Evolutionary conservation across 805 yeast genomes (phyloP), one percentile per base, ranked within the genome.

Genomic region (Henningerozyma blattae): DNA sequence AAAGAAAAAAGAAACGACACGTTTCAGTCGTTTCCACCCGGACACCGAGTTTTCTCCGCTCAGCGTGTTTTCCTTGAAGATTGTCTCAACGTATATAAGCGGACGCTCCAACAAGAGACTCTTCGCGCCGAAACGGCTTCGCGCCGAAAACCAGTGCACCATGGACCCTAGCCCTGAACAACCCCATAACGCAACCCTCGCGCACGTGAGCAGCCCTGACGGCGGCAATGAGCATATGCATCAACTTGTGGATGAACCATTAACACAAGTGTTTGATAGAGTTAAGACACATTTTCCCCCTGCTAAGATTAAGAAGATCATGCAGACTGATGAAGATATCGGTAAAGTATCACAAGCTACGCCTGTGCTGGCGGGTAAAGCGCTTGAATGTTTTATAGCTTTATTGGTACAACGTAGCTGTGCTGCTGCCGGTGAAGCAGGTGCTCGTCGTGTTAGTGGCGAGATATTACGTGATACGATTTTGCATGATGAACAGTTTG

Each of bases 331-430:
- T 58, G 98, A 91, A 43, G 99, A 91, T 43, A 87, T 91, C 30
- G 99, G 99, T 3, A 91, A 91, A 54, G 97, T 91, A 4, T 95
- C 98, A 3, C 96, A 87, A 52, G 96, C 95, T 2, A 93, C 99
- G 2, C 99, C 99, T 0, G 81, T 89, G n/a, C 89, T 89, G 14
- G 95, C 91, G 7, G 96, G 97, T 6, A 72, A 95, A 41, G 95
- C 98, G 0, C 65, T 91, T 34, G 97, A 91, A 60, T 70, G 85
- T 40, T 91, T 91, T 54, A 74, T 91, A 70, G 84, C 94, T 33
- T 75, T 91, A 35, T 66, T 91, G 36, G 94, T 91, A 32, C 87
- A 83, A 46, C 85, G 82, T 31, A 70, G 94, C 15, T 77, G 84
- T 33, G 68, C 71, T 27, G 84, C 81, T 42, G 94, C 96, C 4